phyloP scores from a whole-genome alignment of 495 filamentous ascomycete genomes.

The Peziza echinospora region DNA sequence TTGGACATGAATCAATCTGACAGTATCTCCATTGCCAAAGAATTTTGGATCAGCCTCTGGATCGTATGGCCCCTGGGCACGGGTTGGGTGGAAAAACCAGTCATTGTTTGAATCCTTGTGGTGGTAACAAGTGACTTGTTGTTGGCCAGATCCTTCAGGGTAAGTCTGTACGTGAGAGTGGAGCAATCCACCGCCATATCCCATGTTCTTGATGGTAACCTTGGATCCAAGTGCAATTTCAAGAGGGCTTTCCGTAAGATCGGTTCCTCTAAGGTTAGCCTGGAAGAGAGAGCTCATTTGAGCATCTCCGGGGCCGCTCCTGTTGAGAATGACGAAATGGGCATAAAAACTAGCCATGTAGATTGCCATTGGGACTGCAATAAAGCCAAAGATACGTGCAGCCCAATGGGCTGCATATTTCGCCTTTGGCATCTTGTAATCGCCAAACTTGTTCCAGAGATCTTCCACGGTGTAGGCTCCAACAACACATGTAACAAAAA shows the following conservation, averaged over 20 bases:
- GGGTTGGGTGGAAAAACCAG: conserved; percentile 96
- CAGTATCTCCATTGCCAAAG: conserved; percentile 51
- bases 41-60: conserved; percentile 43
- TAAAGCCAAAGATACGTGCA: conserved; percentile 68
- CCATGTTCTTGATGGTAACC: conserved; percentile 96
- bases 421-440: conserved; percentile 55
- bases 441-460: conserved; percentile 94
- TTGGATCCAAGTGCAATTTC: conserved; percentile 77
- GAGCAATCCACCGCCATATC: conserved; percentile 90
- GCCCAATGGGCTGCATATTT: conserved; percentile 55
- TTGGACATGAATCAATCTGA: conserved; percentile 84
- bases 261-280: conserved; percentile 78
- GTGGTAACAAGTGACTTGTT: conserved; percentile 97
- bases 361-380: conserved; percentile 62
- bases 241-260: conserved; percentile 81
- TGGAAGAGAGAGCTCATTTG: conserved; percentile 99
- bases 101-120: conserved; percentile 99
- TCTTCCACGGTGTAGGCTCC: conserved; percentile 93
- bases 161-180: conserved; percentile 95
- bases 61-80: conserved; percentile 49
- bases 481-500: conserved; percentile 85
- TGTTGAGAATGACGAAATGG: conserved; percentile 81
- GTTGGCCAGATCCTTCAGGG: conserved; percentile 81
- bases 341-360: conserved; percentile 90
- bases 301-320: conserved; percentile 87